Base-by-base conservation (phyloP, 768 basidiomycete genomes). In the Suillus alpinus region DNA sequence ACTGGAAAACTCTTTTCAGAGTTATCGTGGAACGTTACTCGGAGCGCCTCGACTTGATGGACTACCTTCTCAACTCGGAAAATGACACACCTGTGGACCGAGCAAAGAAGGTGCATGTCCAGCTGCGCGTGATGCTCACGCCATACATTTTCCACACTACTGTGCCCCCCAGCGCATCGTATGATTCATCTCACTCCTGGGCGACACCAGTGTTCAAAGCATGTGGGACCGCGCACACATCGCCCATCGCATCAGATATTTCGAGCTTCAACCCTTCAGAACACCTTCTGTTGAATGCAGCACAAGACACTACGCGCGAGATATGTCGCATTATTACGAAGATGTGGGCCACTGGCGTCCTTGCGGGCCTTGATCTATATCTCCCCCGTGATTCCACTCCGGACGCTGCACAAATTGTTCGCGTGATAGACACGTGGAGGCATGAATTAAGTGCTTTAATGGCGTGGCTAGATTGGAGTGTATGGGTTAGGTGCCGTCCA, bases 391-490 rank as follows among this genome's bases (percentile, higher is more conserved):
- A 34, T 23, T 34, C 16, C 4, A 32, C 47, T 6, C 49, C 44
- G 0, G 58, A 65, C 9, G 26, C 67, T 13, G 13, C 23, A 1
- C 56, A 66, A 26, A 41, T 64, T 29, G 57, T 34, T 6, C 40
- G 2, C 2, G 31, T 75, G 44, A 40, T 71, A n/a, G 23, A 26
- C 13, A 37, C 56, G 5, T 84, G 83, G 83, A 66, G 57, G 8
- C 49, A 40, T 23, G 73, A 76, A 9, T 51, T 81, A 26, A 61
- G 71, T 7, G 49, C 18, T 31, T 31, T 85, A 23, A 81, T 84
- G 76, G 49, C 40, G 0, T 85, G 84, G 83, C 68, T 85, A 0
- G 83, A 80, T 61, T 86, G 84, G 83, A 76, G 69, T 41, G 67
- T 75, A 7, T 85, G 84, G 83, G 64, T 78, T 2, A 80, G 71